Conservation (phyloP, 2,329 filamentous ascomycete species). For the Capronia coronata region DNA sequence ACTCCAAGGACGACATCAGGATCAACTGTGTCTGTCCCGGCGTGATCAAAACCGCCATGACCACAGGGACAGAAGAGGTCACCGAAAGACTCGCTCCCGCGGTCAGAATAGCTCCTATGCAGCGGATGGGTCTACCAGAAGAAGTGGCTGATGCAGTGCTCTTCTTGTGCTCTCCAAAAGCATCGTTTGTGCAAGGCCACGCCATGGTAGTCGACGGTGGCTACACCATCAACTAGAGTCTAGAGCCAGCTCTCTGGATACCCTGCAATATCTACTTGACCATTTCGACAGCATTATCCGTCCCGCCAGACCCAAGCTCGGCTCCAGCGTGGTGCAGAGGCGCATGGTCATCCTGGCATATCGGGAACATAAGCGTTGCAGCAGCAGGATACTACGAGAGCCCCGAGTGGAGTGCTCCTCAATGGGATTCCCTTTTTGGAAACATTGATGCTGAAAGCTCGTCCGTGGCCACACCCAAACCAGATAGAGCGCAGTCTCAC, state of each 20-base stretch:
- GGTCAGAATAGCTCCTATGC: conserved; percentile 46
- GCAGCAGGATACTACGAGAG: too few species aligned
- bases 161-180: conserved; percentile 45
- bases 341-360: too few species aligned
- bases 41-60: conserved; percentile 45
- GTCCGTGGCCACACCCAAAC: too few species aligned
- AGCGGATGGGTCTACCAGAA: conserved; percentile 45
- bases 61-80: conserved; percentile 38
- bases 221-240: conserved; percentile 33
- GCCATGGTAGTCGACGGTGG: conserved; percentile 50
- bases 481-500: too few species aligned
- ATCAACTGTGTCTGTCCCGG: conserved; percentile 40
- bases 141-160: conserved; percentile 48
- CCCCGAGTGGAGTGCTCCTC: too few species aligned
- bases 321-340: too few species aligned
- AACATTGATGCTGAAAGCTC: too few species aligned
- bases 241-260: neutral
- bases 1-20: conserved; percentile 32
- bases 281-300: too few species aligned
- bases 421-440: too few species aligned
- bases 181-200: conserved; percentile 49
- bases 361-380: too few species aligned
- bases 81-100: conserved; percentile 39
- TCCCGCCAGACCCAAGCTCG: too few species aligned
- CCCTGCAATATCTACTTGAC: too few species aligned